Evolutionary conservation across 306 rosid species (phyloP), one percentile per base, ranked within the genome.

Genomic region (Vachellia collinsii): DNA sequence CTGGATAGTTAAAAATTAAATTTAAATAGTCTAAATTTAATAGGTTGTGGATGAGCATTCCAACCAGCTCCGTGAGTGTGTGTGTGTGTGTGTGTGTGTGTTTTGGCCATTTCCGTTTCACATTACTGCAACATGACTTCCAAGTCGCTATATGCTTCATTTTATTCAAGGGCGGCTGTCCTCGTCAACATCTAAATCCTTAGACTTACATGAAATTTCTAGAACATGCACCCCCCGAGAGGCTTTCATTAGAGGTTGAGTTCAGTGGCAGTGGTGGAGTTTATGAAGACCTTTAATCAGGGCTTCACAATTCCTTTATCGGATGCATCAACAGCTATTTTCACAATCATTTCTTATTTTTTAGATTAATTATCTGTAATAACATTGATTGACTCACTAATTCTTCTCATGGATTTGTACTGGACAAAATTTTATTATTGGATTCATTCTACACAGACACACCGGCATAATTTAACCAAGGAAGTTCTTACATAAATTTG

Each of bases 141-240:
- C 20, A 19, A 19, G 25, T 53, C 58, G 3, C 58, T 6, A 4
- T 22, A n/a, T n/a, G 34, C 19, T 25, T 61, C 20, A 64, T 64
- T 13, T 34, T 64, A 11, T 10, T 46, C 72, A 4, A 9, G 11
- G 43, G 9, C 59, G 59, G 59, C 59, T 53, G 59, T 37, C 47
- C 51, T 53, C 20, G 59, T 19, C 61, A 53, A 53, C 16, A 6
- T 53, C 61, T 19, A 53, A 53, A 17, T 53, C n/a, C 22, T 25
- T 41, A 16, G n/a, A 42, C 63, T 82, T 41, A 1, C 36, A 36
- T 72, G 8, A 22, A 42, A 38, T 22, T 72, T 65, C 82, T 72
- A 64, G 75, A 82, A 62, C 72, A 77, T 8, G 46, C 9, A 43
- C 11, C 11, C 11, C 12, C 46, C 46, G 9, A 43, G n/a, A 43